Evolutionary conservation across 495 filamentous ascomycete genomes (phyloP).

Genomic region (Neurospora sp.): DNA sequence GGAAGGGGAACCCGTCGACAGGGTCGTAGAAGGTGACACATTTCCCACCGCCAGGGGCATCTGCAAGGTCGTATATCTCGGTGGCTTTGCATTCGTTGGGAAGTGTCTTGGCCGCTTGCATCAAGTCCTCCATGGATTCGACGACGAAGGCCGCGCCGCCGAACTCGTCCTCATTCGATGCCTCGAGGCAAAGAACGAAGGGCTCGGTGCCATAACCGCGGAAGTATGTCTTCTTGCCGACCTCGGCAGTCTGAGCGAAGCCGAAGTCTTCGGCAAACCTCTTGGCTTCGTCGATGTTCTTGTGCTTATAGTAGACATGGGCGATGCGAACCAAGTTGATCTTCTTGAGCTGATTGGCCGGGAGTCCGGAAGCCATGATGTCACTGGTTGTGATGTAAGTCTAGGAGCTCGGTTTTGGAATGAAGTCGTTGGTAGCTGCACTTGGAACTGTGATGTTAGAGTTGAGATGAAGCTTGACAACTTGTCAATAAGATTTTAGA

Average conservation of each 20-base stretch:
- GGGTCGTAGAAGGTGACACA: slow-evolving; percentile 49
- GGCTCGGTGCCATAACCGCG: slow-evolving; percentile 52
- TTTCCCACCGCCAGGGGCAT: slow-evolving; percentile 49
- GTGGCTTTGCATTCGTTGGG: slow-evolving; percentile 33
- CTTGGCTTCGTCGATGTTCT: slow-evolving; percentile 35
- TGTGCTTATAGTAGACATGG: slow-evolving; percentile 49
- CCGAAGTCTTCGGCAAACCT: slow-evolving; percentile 50
- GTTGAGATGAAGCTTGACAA: background rate
- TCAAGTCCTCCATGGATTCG: slow-evolving; percentile 46
- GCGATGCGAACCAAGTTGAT: slow-evolving; percentile 44
- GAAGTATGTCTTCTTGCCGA: slow-evolving; percentile 44
- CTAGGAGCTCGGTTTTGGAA: background rate
- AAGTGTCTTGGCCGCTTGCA: slow-evolving; percentile 31
- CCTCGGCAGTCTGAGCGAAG: slow-evolving; percentile 34
- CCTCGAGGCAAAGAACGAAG: slow-evolving; percentile 42
- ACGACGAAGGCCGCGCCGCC: slow-evolving; percentile 45
- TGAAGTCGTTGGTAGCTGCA: background rate
- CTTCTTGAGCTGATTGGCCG: slow-evolving; percentile 24
- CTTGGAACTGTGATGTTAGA: background rate
- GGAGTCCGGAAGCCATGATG: slow-evolving; percentile 18
- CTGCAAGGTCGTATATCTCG: slow-evolving; percentile 38
- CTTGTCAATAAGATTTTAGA: background rate
- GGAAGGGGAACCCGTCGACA: slow-evolving; percentile 47
- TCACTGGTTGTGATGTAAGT: background rate
- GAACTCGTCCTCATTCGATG: slow-evolving; percentile 39